Evolutionary conservation across 2,329 filamentous ascomycete species (phyloP), one percentile per base, ranked within the genome.

Genomic region (Rachicladosporium sp.): DNA sequence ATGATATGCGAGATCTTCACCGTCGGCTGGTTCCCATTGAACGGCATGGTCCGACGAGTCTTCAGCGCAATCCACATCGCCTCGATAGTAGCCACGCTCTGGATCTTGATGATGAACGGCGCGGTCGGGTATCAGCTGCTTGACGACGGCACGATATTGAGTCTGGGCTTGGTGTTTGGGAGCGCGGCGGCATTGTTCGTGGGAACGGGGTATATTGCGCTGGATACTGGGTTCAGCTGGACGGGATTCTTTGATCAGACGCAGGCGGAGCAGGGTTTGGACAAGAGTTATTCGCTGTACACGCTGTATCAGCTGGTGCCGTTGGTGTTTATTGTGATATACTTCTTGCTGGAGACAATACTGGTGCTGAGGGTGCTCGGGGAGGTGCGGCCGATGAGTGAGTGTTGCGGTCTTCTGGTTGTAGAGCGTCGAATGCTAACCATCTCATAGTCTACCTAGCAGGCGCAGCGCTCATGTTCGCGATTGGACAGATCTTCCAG

Each of bases 1-100:
- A 78, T 83, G 53, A 83, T 98, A 53, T 95, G 88, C 64, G 91
- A 96, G 61, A 94, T 98, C 55, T 95, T 98, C 65, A 88, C 87
- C 0, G 78, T 96, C 29, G 91, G 91, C 50, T 83, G 80, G 23
- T 89, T 98, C 54, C 87, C 89, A 2, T 65, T 95, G 12, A 67
- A 74, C 49, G 65, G 70, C 38, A 75, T 65, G 36, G 82, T 84
- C 43, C 78, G 87, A 58, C 72, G 83, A 53, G 86, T 75, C 6
- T 98, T 98, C 58, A 84, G 83, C 10, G 88, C 82, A 29, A 80
- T 91, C 31, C 91, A 98, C 59, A 76, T 98, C 43, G 91, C 85
- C 44, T 76, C 88, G 48, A 93, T 98, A 43, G 75, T 82, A 41
- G 85, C 89, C 10, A 88, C 87, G 1, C 74, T 78, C 35, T 98